Evolutionary conservation across 331 rosid genomes (phyloP).

Genomic region (Pyracantha coccinea): DNA sequence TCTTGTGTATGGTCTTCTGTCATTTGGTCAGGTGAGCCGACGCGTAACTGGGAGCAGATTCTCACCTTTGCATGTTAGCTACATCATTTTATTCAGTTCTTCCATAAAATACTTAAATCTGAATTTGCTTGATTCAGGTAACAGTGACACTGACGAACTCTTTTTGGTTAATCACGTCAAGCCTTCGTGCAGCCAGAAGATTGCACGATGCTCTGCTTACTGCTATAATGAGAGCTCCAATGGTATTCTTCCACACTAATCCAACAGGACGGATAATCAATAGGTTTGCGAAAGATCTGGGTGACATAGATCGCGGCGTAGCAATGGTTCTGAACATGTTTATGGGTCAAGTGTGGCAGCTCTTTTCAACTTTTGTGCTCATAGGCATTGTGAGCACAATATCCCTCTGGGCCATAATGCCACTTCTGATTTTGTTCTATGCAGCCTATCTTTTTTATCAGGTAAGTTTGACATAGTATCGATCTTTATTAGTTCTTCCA

Average conservation of each 20-base stretch:
- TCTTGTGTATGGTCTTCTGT: conserved; percentile 56
- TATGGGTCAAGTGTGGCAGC: conserved; percentile 75
- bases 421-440: conserved; percentile 73
- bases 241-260: conserved; percentile 86
- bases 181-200: conserved; percentile 64
- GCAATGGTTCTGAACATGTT: conserved; percentile 41
- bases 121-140: conserved; percentile 47
- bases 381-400: conserved; percentile 82
- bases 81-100: background rate
- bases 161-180: conserved; percentile 69
- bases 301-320: conserved; percentile 70
- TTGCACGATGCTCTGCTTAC: conserved; percentile 62
- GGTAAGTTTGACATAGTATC: conserved; percentile 29
- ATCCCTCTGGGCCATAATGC: conserved; percentile 87
- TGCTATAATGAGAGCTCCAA: conserved; percentile 62
- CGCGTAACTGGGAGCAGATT: background rate
- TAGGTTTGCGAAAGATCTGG: conserved; percentile 77
- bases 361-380: conserved; percentile 76
- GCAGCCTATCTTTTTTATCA: conserved; percentile 77
- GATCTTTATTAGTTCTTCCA: background rate
- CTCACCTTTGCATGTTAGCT: background rate
- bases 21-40: conserved; percentile 66
- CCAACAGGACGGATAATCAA: conserved; percentile 85
- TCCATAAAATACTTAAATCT: background rate
- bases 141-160: conserved; percentile 60